Evolutionary conservation across 306 rosid species (phyloP).

Genomic region (Cucumis cinereus): DNA sequence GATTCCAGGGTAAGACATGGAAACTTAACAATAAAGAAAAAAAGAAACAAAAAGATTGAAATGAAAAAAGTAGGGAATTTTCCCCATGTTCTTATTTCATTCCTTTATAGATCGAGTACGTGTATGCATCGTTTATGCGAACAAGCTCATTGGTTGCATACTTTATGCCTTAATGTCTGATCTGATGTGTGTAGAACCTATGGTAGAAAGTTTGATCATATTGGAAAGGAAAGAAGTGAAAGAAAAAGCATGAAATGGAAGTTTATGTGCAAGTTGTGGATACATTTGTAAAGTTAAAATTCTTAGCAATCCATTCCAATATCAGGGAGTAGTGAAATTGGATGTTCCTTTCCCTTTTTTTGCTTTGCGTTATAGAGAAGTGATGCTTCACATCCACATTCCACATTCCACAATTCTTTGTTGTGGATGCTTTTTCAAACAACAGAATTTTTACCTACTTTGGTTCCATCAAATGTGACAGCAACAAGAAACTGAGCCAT

Average conservation of each 20-base stretch:
- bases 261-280: not conserved
- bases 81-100: not conserved
- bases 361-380: constrained; percentile 10
- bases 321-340: not conserved
- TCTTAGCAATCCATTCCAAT: not conserved
- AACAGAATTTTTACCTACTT: not conserved
- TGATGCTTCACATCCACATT: constrained; percentile 8
- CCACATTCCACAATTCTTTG: constrained; percentile 11
- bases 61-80: not conserved
- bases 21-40: not conserved
- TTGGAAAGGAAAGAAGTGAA: not conserved
- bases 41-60: not conserved
- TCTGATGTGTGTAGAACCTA: not conserved
- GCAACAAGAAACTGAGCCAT: not conserved
- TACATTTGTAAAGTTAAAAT: constrained; percentile 4
- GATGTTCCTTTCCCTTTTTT: constrained; percentile 8
- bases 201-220: not conserved
- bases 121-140: not conserved
- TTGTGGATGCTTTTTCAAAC: constrained; percentile 9
- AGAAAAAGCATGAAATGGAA: not conserved
- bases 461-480: not conserved
- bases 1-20: not conserved
- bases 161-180: not conserved
- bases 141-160: not conserved
- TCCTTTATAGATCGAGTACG: not conserved